Evolutionary conservation across 2,329 filamentous ascomycete species (phyloP), one percentile per base, ranked within the genome.

Genomic region (Colletotrichum sp.): DNA sequence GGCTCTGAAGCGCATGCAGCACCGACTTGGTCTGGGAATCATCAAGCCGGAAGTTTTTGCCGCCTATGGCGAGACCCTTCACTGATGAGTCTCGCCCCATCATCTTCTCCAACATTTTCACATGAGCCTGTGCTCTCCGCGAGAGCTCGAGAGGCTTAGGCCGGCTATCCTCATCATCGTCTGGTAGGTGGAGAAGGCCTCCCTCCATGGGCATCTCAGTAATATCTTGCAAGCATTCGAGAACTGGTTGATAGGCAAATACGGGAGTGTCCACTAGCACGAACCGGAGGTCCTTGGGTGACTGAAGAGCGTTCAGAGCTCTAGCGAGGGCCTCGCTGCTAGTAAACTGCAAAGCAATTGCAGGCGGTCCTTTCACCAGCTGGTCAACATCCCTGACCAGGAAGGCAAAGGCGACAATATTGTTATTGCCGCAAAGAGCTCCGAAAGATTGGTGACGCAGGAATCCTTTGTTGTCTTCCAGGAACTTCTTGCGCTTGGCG

Each of bases 161-260:
- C 8, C 16, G 39, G 39, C 39, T 43, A 18, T 43, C 39, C 39
- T 43, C 39, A 9, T 18, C 39, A 43, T 43, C 39, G 16, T 43
- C 39, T 18, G 18, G 39, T 43, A 43, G 39, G 39, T 18, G 16
- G 8, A 76, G 6, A 94, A 82, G 0, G 94, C 79, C 36, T 90
- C 85, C 3, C 90, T 89, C 84, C 0, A 95, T 83, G 0, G 93
- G 90, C 0, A 94, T 70, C 3, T 92, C 87, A 0, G 80, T 84
- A 28, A 91, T 90, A 0, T 85, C 82, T 80, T 94, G 89, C 2
- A 95, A 84, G 2, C 90, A 87, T 64, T 88, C 82, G 6, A 95
- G 81, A 2, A 95, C 87, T 0, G 94, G 94, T 70, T 94, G 92
- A 71, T 92, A 94, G 0, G 93, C 91, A 80, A 95, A 95, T 0